These are phyloP conservation scores for Yamadazyma atmosphaerica DNA, from an alignment of 1,139 yeast species.

Conservation along the genomic window DNA sequence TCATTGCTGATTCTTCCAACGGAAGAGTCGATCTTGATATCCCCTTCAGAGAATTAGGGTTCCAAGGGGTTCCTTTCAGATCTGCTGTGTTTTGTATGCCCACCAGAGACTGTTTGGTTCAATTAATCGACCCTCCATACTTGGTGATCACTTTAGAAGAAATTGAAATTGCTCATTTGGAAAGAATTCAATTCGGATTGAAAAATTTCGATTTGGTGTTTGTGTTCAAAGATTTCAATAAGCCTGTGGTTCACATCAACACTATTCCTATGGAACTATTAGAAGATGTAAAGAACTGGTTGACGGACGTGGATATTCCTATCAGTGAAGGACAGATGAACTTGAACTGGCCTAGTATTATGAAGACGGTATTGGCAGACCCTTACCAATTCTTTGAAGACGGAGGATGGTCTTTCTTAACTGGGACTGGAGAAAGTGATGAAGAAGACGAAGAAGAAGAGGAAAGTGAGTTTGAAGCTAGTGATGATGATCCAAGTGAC, in stretches of 20 bases:
- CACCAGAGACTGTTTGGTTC: constrained; percentile 93
- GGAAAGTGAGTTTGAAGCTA: constrained; percentile 59
- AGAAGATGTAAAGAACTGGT: constrained; percentile 94
- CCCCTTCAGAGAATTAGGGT: constrained; percentile 95
- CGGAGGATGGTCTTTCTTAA: constrained; percentile 96
- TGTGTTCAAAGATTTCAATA: constrained; percentile 86
- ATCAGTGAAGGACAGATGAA: constrained; percentile 93
- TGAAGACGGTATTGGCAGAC: constrained; percentile 90
- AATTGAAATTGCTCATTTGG: constrained; percentile 92
- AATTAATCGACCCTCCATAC: constrained; percentile 93
- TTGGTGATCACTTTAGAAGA: constrained; percentile 88
- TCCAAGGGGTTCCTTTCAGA: constrained; percentile 96
- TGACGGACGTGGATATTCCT: constrained; percentile 94
- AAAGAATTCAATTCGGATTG: constrained; percentile 95
- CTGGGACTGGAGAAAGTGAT: constrained; percentile 66
- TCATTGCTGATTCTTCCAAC: constrained; percentile 82
- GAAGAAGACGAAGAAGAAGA: constrained; percentile 61
- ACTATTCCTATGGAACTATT: constrained; percentile 91
- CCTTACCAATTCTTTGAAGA: constrained; percentile 92
- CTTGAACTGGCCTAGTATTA: constrained; percentile 92
- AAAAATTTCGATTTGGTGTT: constrained; percentile 95
- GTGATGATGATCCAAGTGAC: constrained; percentile 71
- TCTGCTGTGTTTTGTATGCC: constrained; percentile 96
- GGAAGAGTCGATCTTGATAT: constrained; percentile 85
- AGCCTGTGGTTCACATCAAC: constrained; percentile 88